Base-by-base conservation (phyloP, 352 stramenopile species). In the Phytophthora colocasiae region DNA sequence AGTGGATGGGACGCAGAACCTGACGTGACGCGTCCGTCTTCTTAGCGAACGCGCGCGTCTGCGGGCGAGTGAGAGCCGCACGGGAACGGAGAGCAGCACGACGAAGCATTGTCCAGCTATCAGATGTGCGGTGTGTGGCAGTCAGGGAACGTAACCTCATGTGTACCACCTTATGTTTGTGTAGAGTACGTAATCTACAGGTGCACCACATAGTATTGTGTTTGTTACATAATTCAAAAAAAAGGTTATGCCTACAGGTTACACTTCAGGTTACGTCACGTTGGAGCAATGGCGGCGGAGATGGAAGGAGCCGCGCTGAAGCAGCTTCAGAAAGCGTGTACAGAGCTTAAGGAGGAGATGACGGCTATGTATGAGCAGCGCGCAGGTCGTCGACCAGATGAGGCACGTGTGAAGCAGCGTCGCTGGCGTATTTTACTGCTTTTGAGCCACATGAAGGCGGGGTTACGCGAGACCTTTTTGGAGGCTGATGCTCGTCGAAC, bases 381-480 rank as follows among this genome's bases (percentile, higher is more conserved):
- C 6, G 45, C 38, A 14, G 26, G 31, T 3, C 63, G 46, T 6
- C 36, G 44, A 7, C 51, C 64, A 31, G 79, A 87, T 57, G 80
- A 88, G 63, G 54, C 53, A 53, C 71, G 70, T 40, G 32, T 80
- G 32, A 85, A 85, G 69, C 55, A 78, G 50, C 70, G 83, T 61
- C 80, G 79, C 27, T 90, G 84, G 82, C 71, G 74, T 14, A 73
- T 83, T 39, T 53, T 94, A 24, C 65, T 84, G 41, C 77, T 90
- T 31, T 61, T 94, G 11, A 57, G 80, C 24, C 63, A 68, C 3
- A 69, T 92, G 41, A 94, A 94, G 54, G 69, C 63, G 1, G 69
- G 70, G 1, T 50, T 91, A 32, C 78, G 86, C 45, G 75, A 90
- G 31, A 92, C 86, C 44, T 94, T 92, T 58, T 48, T 92, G 41